These are phyloP conservation scores for Geotrichum bryndzae DNA, from an alignment of 1,139 yeast genomes.

Conservation along the genomic window DNA sequence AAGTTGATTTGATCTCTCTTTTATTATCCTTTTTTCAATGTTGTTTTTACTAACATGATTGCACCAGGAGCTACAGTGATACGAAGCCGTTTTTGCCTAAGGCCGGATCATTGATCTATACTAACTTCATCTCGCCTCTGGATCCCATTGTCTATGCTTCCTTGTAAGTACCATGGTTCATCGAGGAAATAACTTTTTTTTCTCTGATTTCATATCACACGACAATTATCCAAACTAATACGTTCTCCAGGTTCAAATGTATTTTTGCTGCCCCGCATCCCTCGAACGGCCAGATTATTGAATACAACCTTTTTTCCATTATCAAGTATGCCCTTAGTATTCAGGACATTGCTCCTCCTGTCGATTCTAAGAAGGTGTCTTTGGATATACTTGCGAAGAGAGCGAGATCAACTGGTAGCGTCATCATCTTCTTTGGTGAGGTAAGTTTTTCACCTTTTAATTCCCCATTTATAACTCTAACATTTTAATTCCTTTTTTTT, in stretches of 20 bases:
- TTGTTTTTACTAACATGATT: neutral
- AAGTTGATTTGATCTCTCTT: neutral
- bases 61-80: slow-evolving; percentile 4
- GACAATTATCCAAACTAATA: slow-evolving; percentile 2
- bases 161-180: slow-evolving; percentile 17
- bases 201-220: neutral
- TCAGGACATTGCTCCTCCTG: slow-evolving; percentile 10
- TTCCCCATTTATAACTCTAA: neutral
- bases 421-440: slow-evolving; percentile 14
- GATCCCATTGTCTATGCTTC: slow-evolving; percentile 35
- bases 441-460: slow-evolving; percentile 4
- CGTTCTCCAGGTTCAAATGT: slow-evolving; percentile 21
- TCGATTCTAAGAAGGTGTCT: slow-evolving; percentile 6
- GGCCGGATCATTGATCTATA: slow-evolving; percentile 36
- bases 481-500: slow-evolving; percentile 21
- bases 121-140: slow-evolving; percentile 38
- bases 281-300: slow-evolving; percentile 9
- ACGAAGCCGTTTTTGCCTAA: slow-evolving; percentile 17
- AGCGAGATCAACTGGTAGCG: slow-evolving; percentile 7
- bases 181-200: neutral
- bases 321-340: slow-evolving; percentile 15
- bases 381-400: slow-evolving; percentile 8
- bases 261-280: slow-evolving; percentile 31
- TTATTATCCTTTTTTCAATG: neutral
- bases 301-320: slow-evolving; percentile 11